These are phyloP conservation scores for Beauveria sp. DNA, from an alignment of 2,329 filamentous ascomycete genomes.

Conservation along the genomic window DNA sequence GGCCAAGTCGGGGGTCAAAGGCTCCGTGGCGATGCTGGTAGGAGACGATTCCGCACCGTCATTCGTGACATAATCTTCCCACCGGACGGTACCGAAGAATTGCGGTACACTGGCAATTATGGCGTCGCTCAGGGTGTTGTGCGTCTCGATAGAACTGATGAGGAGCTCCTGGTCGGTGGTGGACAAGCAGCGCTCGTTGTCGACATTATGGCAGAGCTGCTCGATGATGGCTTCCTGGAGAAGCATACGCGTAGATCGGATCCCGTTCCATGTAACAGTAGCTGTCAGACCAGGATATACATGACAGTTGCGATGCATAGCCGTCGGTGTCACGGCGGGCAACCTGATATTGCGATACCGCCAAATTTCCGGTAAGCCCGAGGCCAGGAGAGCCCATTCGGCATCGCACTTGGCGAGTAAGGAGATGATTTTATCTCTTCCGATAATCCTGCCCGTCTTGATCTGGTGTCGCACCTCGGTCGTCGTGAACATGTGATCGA, in stretches of 20 bases:
- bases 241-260: conserved; percentile 39
- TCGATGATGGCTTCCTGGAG: conserved; percentile 40
- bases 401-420: conserved; percentile 33
- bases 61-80: conserved; percentile 25
- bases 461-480: conserved; percentile 42
- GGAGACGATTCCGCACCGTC: conserved; percentile 4
- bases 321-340: conserved; percentile 31
- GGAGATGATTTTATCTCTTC: conserved; percentile 28
- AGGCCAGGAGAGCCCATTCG: conserved; percentile 33
- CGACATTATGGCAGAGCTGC: conserved; percentile 30
- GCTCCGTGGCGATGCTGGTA: not conserved
- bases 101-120: conserved; percentile 42
- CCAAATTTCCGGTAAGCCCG: conserved; percentile 32
- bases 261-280: conserved; percentile 40
- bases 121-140: conserved; percentile 33
- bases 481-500: conserved; percentile 36
- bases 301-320: conserved; percentile 35
- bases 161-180: conserved; percentile 27
- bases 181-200: conserved; percentile 20
- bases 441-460: conserved; percentile 28
- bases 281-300: conserved; percentile 38
- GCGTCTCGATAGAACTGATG: conserved; percentile 28
- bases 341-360: conserved; percentile 35
- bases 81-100: conserved; percentile 40
- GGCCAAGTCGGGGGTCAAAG: not conserved